These are phyloP conservation scores for Oropetium thomaeum DNA, from an alignment of 176 grass and related monocot genomes.

Conservation along the genomic window DNA sequence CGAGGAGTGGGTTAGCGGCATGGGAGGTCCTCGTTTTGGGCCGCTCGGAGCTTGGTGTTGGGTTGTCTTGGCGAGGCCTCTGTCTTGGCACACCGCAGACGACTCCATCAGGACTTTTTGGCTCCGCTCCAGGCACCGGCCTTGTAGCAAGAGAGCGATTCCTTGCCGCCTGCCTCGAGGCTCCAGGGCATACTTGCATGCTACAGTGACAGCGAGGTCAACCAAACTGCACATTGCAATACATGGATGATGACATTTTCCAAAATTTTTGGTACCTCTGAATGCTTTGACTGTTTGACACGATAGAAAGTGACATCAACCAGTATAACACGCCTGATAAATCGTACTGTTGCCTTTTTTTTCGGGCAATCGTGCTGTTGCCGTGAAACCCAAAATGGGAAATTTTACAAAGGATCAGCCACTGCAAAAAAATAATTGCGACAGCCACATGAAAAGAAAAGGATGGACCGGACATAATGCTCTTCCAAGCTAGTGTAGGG, in stretches of 20 bases:
- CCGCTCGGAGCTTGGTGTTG: background rate
- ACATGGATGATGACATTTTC: background rate
- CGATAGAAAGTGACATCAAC: background rate
- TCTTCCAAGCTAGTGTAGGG: background rate
- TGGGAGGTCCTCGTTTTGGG: conserved; percentile 12
- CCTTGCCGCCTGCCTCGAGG: too few relatives aligned
- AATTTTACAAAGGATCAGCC: background rate
- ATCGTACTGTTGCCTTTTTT: too few relatives aligned
- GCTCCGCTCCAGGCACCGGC: too few relatives aligned
- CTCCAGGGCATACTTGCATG: too few relatives aligned
- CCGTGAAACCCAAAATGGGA: too few relatives aligned
- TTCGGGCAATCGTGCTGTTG: too few relatives aligned
- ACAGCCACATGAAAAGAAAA: background rate
- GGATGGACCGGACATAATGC: background rate
- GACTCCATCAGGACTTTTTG: too few relatives aligned
- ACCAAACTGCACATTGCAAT: background rate
- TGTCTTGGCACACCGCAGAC: too few relatives aligned
- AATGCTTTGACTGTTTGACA: background rate
- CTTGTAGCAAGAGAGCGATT: too few relatives aligned
- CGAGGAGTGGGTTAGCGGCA: conserved; percentile 33
- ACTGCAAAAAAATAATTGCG: background rate
- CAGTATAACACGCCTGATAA: background rate
- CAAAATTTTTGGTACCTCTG: background rate
- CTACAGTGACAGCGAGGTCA: too few relatives aligned
- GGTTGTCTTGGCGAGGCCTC: background rate